Base-by-base conservation (phyloP, 805 yeast genomes). In the Torulaspora indica region DNA sequence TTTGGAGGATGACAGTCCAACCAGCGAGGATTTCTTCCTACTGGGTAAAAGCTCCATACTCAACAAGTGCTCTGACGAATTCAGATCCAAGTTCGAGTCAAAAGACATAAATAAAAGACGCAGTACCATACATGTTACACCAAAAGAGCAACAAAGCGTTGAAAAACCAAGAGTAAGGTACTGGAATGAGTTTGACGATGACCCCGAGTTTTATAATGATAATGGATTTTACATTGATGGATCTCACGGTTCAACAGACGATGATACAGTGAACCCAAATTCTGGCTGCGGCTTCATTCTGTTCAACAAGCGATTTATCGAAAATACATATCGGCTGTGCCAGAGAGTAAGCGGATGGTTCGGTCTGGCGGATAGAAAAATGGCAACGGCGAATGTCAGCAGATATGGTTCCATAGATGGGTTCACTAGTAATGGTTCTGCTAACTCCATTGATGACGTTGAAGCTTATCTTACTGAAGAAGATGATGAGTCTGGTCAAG, bases 131-230 rank as follows among this genome's bases (percentile, higher is more conserved):
- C 38, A 17, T 6, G 13, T 23, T 9, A 43, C 38, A 17, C 48
- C 35, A 12, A 38, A 32, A 31, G 48, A 37, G 31, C 29, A 27
- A n/a, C 35, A 10, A n/a, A 31, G 28, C 13, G 28, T 30, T 9
- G 48, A 42, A 24, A 36, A 35, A 14, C 34, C 42, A 18, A 37
- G 44, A 7, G 42, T 54, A 4, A 47, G 66, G 24, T 63, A 63
- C 37, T 63, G 67, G 67, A 63, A 63, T 45, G 67, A 63, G 47
- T 61, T 63, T 44, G 67, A 63, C 43, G 63, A 60, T 39, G 56
- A 49, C 22, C 64, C 56, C 1, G 61, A 61, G 24, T 43, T 43
- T 22, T 29, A 32, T 8, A 38, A 35, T 4, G 61, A 47, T 8
- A 49, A 40, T 14, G 45, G 46, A 3, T 52, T 52, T 27, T 55